Evolutionary conservation across 805 yeast genomes (phyloP).

Genomic region (Lachancea thermotolerans): DNA sequence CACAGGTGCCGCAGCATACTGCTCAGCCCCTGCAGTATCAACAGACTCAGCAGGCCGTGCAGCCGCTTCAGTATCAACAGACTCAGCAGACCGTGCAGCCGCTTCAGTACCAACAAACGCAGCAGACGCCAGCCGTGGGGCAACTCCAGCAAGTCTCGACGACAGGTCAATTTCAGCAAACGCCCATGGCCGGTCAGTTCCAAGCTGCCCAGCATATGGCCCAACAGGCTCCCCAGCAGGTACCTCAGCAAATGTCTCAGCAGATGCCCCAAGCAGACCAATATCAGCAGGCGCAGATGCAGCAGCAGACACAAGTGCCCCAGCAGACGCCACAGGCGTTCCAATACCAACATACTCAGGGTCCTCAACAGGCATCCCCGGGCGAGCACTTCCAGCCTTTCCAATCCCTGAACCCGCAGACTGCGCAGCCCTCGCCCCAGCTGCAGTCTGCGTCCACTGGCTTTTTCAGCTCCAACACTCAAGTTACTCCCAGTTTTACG

Average conservation of each 20-base stretch:
- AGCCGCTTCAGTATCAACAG: conserved; percentile 5
- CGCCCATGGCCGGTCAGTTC: neutral
- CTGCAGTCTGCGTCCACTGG: conserved; percentile 22
- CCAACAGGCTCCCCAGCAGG: conserved; percentile 7
- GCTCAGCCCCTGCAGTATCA: conserved; percentile 10
- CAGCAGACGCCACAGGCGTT: conserved; percentile 19
- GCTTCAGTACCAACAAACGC: conserved; percentile 14
- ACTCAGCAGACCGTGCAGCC: conserved; percentile 11
- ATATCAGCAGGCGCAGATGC: conserved; percentile 16
- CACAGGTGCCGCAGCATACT: conserved; percentile 10
- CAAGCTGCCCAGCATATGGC: conserved; percentile 9
- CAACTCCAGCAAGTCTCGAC: too few species aligned
- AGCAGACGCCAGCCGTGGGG: conserved; percentile 1
- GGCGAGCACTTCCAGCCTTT: conserved; percentile 3
- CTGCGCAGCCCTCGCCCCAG: conserved; percentile 18
- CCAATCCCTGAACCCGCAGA: conserved; percentile 2
- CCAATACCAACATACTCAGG: conserved; percentile 16
- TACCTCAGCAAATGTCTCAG: conserved; percentile 7
- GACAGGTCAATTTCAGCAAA: conserved; percentile 1
- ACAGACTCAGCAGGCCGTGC: conserved; percentile 6
- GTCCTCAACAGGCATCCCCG: conserved; percentile 6
- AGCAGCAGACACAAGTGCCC: conserved; percentile 18
- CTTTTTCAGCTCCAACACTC: conserved; percentile 23
- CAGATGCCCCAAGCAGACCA: neutral
- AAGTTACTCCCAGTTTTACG: conserved; percentile 36